phyloP scores from a whole-genome alignment of 2,329 filamentous ascomycete genomes.

The Ceratocystis huliohia region DNA sequence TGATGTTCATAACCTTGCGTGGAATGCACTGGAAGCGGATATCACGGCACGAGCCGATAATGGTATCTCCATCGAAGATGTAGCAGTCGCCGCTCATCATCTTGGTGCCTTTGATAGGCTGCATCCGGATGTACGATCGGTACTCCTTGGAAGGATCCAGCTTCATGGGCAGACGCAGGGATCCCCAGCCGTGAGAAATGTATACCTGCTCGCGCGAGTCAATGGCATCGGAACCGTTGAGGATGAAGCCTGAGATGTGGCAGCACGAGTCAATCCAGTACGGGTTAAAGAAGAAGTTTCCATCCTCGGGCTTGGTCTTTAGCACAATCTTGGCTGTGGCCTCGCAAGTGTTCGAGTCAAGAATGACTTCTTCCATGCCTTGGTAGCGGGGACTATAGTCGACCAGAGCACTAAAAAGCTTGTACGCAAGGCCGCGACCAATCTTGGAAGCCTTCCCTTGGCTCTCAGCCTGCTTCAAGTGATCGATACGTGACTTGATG shows the following conservation, averaged over 20 bases:
- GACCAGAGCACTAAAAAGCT: constrained; percentile 46
- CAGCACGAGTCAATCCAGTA: constrained; percentile 48
- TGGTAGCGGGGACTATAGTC: constrained; percentile 43
- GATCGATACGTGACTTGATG: constrained; percentile 49
- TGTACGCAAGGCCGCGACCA: constrained; percentile 65
- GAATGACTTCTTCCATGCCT: constrained; percentile 47
- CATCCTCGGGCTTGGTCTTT: constrained; percentile 36
- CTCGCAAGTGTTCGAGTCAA: constrained; percentile 40
- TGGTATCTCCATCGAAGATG: constrained; percentile 39
- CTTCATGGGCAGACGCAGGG: constrained; percentile 38
- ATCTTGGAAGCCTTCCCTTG: constrained; percentile 59
- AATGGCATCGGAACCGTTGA: constrained; percentile 45
- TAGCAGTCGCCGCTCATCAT: constrained; percentile 42
- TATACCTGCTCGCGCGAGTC: constrained; percentile 43
- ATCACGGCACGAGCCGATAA: constrained; percentile 39
- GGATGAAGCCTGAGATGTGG: constrained; percentile 48
- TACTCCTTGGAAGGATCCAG: constrained; percentile 37
- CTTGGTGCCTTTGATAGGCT: constrained; percentile 37
- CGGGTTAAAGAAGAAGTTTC: constrained; percentile 43
- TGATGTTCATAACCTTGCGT: constrained; percentile 51
- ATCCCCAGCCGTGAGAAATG: constrained; percentile 49
- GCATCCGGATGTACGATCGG: constrained; percentile 46
- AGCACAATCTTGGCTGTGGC: constrained; percentile 41
- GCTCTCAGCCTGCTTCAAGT: constrained; percentile 47
- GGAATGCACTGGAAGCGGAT: constrained; percentile 57